Conservation (phyloP, 2,329 filamentous ascomycete species). For the Ustilaginoidea virens region DNA sequence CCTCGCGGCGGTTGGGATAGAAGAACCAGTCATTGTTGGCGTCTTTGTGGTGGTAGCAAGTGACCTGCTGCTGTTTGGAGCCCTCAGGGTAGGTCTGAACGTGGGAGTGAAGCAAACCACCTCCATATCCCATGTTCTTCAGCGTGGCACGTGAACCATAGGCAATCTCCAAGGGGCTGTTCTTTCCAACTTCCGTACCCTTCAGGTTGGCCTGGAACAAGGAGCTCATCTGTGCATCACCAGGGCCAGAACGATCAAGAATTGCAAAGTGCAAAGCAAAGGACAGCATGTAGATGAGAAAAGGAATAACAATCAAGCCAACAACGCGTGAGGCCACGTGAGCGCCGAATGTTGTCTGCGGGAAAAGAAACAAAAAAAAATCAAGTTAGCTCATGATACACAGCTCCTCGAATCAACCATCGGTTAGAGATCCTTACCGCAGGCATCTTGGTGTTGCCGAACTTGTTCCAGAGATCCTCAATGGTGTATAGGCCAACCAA, state of each 20-base stretch:
- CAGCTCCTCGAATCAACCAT: background rate
- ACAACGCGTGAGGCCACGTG: conserved; percentile 70
- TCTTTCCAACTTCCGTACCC: conserved; percentile 85
- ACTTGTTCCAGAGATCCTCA: conserved; percentile 97
- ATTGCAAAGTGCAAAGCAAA: conserved; percentile 93
- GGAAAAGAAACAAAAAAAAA: conserved; percentile 1
- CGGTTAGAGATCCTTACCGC: conserved; percentile 34
- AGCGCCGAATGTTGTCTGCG: conserved; percentile 47
- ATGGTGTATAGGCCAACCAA: conserved; percentile 90
- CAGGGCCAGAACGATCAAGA: conserved; percentile 82
- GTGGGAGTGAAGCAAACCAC: conserved; percentile 90
- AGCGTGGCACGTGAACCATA: conserved; percentile 79
- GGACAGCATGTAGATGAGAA: conserved; percentile 87
- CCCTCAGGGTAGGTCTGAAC: conserved; percentile 92
- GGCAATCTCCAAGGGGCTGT: conserved; percentile 86
- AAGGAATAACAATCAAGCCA: conserved; percentile 75
- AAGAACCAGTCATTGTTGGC: conserved; percentile 99
- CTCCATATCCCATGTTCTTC: conserved; percentile 99
- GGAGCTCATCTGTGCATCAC: conserved; percentile 99
- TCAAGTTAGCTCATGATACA: no score
- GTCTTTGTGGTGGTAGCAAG: conserved; percentile 99
- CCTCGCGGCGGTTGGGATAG: conserved; percentile 74
- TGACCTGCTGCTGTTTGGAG: conserved; percentile 88
- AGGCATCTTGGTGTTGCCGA: conserved; percentile 85
- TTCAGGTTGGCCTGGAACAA: conserved; percentile 94